phyloP scores from a whole-genome alignment of 2,329 filamentous ascomycete species.

The Trichoderma sp. region DNA sequence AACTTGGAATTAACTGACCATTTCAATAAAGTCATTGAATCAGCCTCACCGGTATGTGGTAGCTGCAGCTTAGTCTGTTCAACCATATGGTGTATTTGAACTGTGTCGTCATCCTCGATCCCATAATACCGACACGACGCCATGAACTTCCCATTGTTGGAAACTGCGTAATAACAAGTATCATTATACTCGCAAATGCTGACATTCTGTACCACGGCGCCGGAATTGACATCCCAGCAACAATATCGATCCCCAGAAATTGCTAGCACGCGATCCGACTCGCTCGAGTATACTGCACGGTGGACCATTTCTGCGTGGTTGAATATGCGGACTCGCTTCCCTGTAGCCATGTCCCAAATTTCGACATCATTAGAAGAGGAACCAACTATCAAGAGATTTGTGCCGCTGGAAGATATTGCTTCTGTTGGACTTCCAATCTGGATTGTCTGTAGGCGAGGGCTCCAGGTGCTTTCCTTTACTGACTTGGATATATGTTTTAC shows the following conservation, averaged over 20 bases:
- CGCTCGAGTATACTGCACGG: not conserved
- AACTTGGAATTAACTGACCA: too few species aligned
- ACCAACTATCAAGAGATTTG: not conserved
- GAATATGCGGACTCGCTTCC: not conserved
- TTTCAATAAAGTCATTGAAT: not conserved
- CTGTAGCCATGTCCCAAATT: not conserved
- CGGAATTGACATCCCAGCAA: not conserved
- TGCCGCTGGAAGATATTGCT: not conserved
- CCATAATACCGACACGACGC: not conserved
- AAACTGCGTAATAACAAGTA: too few species aligned
- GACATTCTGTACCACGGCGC: too few species aligned
- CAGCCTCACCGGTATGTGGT: not conserved
- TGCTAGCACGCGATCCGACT: not conserved
- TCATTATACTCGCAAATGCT: too few species aligned
- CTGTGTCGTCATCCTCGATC: not conserved
- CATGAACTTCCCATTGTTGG: too few species aligned
- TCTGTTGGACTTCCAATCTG: not conserved
- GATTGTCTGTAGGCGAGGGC: not conserved
- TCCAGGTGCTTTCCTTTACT: not conserved
- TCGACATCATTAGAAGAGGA: not conserved
- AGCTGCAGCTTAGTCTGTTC: not conserved
- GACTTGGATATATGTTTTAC: not conserved
- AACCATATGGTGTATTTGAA: not conserved
- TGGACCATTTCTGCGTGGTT: not conserved
- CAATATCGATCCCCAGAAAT: fast-evolving